Base-by-base conservation (phyloP, 176 grass and related monocot species). In the Rhynchospora tenuis region DNA sequence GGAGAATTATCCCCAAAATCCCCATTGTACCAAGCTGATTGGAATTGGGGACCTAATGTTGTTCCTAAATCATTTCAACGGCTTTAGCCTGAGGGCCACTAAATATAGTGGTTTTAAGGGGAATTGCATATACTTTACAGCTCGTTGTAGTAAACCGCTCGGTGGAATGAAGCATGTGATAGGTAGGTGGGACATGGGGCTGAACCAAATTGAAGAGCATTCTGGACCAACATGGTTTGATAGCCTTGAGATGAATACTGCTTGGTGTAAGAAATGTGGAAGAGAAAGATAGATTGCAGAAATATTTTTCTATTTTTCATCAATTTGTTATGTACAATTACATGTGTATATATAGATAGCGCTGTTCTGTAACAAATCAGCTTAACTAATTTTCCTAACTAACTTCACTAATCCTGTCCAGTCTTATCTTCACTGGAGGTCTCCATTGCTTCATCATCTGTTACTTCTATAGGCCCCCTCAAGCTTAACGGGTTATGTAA, bases 1-100 rank as follows among this genome's bases (percentile, higher is more conserved):
- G 9, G 76, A 79, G 51, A 79, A 79, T 79, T 33, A 79, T 57
- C 51, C 50, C 3, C 27, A 22, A 12, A 79, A 79, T 59, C 76
- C 24, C 6, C 76, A 59, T 13, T 79, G 76, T 22, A 33, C 13
- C 27, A 79, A 59, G 52, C 10, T 59, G 11, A 79, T 2, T 57
- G 51, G 23, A 79, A 79, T 79, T 4, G 50, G 76, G 56, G 27
- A 79, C 54, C 1, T 59, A 9, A 58, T 59, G 76, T 9, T 79
- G 2, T 79, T 79, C 5, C 0, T 79, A 24, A 51, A 79, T 59
- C 3, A 57, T 29, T 16, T 17, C 3, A 59, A 11, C 10, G 23
- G 75, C 7, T 56, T 79, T 16, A 59, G 51, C 10, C 38, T 59
- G 50, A 79, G 27, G 27, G 75, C 75, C 50, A 20, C 12, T 42